A percentile compares a stretch with the other conserved stretches of the same genome.
Conservation (phyloP, 2,329 filamentous ascomycete genomes). For the Didymella lethalis region DNA sequence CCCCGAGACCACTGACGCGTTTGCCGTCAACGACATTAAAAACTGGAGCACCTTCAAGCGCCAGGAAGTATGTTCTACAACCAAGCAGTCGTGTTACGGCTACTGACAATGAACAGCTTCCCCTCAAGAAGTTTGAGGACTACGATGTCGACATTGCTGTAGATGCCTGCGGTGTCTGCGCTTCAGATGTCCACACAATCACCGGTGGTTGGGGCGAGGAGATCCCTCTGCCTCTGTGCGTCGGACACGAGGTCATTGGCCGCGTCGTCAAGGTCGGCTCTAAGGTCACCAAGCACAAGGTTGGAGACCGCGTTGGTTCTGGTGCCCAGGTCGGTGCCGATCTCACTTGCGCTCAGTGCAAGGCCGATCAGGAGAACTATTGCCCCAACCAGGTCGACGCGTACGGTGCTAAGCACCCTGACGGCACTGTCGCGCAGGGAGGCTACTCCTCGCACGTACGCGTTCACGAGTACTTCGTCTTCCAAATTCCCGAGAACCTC, state of each 20-base stretch:
- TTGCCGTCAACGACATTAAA: slow-evolving; percentile 63
- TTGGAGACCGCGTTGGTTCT: slow-evolving; percentile 57
- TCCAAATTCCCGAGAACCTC: slow-evolving; percentile 79
- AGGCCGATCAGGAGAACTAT: slow-evolving; percentile 62
- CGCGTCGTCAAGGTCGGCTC: slow-evolving; percentile 59
- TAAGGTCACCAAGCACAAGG: slow-evolving; percentile 59
- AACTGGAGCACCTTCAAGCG: slow-evolving; percentile 68
- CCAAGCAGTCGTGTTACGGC: not conserved
- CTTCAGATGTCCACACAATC: slow-evolving; percentile 59
- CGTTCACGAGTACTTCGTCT: slow-evolving; percentile 77
- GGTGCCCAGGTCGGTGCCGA: slow-evolving; percentile 61
- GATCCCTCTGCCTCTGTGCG: slow-evolving; percentile 67
- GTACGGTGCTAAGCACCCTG: slow-evolving; percentile 59
- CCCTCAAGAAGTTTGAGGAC: slow-evolving; percentile 85
- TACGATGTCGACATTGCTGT: slow-evolving; percentile 90
- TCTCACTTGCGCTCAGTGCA: slow-evolving; percentile 60
- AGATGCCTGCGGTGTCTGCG: slow-evolving; percentile 64
- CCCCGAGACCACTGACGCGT: slow-evolving; percentile 60
- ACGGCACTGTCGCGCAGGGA: slow-evolving; percentile 71
- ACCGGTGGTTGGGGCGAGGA: slow-evolving; percentile 69
- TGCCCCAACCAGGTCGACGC: slow-evolving; percentile 60
- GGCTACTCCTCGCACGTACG: slow-evolving; percentile 74
- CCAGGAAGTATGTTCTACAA: slow-evolving; percentile 55
- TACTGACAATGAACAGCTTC: slow-evolving; percentile 63
- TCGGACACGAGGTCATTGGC: slow-evolving; percentile 69